Evolutionary conservation across 192 early-diverging fungal species (phyloP).

Genomic region (Coemansia sp.): DNA sequence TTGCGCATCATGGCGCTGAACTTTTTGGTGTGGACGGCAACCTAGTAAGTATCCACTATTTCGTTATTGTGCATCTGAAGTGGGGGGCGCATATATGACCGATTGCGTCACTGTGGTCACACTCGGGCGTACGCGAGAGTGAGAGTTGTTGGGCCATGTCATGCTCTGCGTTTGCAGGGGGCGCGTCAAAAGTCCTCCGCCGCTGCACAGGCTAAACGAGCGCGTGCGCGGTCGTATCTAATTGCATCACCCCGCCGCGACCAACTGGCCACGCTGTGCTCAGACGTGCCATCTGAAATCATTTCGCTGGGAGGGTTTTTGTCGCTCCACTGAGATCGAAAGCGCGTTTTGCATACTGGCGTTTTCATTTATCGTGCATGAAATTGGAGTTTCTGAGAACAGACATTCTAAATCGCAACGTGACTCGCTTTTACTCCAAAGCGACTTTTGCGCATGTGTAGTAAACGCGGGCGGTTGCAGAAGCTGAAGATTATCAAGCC

Average conservation of each 20-base stretch:
- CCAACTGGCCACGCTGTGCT: too few relatives aligned
- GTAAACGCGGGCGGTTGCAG: slow-evolving; percentile 77
- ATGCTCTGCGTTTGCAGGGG: too few relatives aligned
- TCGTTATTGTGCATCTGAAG: background rate
- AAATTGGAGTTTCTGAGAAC: slow-evolving; percentile 2
- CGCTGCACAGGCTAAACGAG: background rate
- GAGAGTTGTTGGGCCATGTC: too few relatives aligned
- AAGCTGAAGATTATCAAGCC: slow-evolving; percentile 77
- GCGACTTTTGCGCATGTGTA: slow-evolving; percentile 19
- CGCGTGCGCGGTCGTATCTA: background rate
- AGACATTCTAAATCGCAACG: background rate
- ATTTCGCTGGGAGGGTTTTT: too few relatives aligned
- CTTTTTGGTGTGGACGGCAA: slow-evolving; percentile 60
- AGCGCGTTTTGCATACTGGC: background rate
- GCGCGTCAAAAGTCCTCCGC: too few relatives aligned
- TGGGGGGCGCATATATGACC: background rate
- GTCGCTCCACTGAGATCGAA: too few relatives aligned
- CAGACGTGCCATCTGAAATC: too few relatives aligned
- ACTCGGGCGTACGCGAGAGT: too few relatives aligned
- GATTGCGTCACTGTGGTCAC: background rate
- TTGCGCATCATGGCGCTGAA: slow-evolving; percentile 76
- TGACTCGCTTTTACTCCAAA: too few relatives aligned
- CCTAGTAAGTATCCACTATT: slow-evolving; percentile 57
- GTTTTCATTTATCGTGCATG: slow-evolving; percentile 5
- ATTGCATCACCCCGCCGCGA: background rate